Base-by-base conservation (phyloP, 2,329 filamentous ascomycete genomes). In the Cordyceps militaris region DNA sequence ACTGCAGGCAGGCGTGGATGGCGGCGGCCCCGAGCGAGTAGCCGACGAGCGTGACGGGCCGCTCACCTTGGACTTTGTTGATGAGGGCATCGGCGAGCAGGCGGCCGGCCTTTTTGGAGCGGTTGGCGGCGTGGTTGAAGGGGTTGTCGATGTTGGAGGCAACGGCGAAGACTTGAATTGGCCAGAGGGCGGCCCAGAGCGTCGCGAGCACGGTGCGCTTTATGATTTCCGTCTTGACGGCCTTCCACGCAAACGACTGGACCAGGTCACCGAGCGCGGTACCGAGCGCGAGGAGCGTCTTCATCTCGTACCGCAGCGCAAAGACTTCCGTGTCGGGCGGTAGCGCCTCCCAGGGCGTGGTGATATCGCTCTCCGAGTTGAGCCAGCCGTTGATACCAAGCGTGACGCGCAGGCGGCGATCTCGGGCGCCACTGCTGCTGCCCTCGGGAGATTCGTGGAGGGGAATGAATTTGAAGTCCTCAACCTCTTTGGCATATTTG, bases 331-430 rank as follows among this genome's bases (percentile, higher is more conserved):
- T 81, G 61, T 88, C 81, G 32, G 81, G 75, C 3, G 84, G 82
- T 13, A 96, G 77, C 30, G 87, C 85, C 32, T 82, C 81, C 92
- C 92, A 97, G 0, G 92, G 91, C 61, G 83, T 81, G 5, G 87
- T 81, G 26, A 96, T 82, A 63, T 96, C 90, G 30, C 87, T 81
- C 62, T 88, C 83, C 8, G 83, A 78, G 2, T 82, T 86, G 13
- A 96, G 78, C 92, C 91, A 96, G 36, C 92, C 92, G 60, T 90
- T 93, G 62, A 96, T 84, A 9, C 89, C 90, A 59, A 97, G 89
- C 0, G 89, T 91, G 3, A 97, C 86, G 11, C 91, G 82, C 3
- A 96, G 74, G 3, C 87, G 80, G 4, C 77, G 74, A 8, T 70
- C 65, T 28, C 73, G 36, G 38, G 51, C 46, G 30, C 60, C 58